A percentile compares a stretch with the other conserved stretches of the same genome.
phyloP scores from a whole-genome alignment of 2,329 filamentous ascomycete species.

The Aspergillus pseudoviridinutans region DNA sequence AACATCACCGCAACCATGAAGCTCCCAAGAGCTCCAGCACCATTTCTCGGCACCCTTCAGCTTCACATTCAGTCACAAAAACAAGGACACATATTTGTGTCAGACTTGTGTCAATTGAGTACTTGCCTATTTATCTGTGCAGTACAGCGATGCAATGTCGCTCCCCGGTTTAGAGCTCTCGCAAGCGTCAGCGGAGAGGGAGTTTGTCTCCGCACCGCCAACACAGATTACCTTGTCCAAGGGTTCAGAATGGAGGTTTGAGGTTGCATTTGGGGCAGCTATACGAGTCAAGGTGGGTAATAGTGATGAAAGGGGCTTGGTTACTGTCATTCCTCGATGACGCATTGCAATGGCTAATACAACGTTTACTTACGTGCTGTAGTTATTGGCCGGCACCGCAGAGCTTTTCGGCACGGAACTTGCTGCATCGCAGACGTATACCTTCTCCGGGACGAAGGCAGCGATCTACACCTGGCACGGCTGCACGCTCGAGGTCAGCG shows the following conservation, averaged over 20 bases:
- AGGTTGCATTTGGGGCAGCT: conserved; percentile 56
- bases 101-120: not conserved
- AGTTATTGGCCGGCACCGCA: conserved; percentile 75
- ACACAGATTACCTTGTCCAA: conserved; percentile 54
- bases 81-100: not conserved
- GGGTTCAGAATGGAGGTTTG: conserved; percentile 75
- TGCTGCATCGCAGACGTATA: conserved; percentile 73
- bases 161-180: conserved; percentile 71
- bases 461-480: conserved; percentile 92
- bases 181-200: conserved; percentile 52
- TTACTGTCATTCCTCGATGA: not conserved
- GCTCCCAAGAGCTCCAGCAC: not conserved
- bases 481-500: conserved; percentile 75
- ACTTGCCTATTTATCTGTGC: not conserved
- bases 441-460: conserved; percentile 75
- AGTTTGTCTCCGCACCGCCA: conserved; percentile 35
- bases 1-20: conserved; percentile 12
- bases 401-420: conserved; percentile 96
- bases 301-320: not conserved
- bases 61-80: not conserved
- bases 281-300: conserved; percentile 51
- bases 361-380: not conserved
- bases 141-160: conserved; percentile 53
- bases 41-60: not conserved
- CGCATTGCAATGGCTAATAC: not conserved